These are phyloP conservation scores for Fraxinus albicans DNA, from an alignment of 305 asterid genomes.

Conservation along the genomic window DNA sequence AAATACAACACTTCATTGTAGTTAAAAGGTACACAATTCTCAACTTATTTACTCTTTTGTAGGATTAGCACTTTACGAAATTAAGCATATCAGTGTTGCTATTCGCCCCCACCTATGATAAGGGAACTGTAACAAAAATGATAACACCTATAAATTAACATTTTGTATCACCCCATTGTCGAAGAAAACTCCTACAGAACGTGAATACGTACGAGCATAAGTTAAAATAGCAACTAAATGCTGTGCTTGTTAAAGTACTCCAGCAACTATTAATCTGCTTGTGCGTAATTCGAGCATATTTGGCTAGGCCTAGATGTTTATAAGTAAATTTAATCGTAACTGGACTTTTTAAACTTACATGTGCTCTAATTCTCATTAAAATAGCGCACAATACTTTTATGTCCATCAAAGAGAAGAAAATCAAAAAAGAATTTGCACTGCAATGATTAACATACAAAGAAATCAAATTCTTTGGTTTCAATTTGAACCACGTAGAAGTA, in stretches of 20 bases:
- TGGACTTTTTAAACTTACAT: too few relatives aligned
- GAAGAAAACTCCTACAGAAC: neutral
- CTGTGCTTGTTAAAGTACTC: neutral
- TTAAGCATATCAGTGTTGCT: neutral
- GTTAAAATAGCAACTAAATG: neutral
- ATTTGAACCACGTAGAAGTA: too few relatives aligned
- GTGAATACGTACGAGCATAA: neutral
- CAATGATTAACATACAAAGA: too few relatives aligned
- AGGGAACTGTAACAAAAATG: neutral
- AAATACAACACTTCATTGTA: too few relatives aligned
- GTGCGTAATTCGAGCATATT: neutral
- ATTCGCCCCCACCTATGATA: neutral
- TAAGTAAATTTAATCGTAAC: too few relatives aligned
- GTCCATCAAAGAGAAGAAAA: too few relatives aligned
- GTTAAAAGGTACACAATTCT: neutral
- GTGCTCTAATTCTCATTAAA: too few relatives aligned
- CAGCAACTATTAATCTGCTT: neutral
- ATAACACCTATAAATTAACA: neutral
- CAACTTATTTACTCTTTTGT: neutral
- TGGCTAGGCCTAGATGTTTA: too few relatives aligned
- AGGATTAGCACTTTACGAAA: neutral
- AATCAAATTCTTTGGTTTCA: too few relatives aligned
- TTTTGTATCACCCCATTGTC: neutral
- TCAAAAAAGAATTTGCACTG: too few relatives aligned
- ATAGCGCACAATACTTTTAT: too few relatives aligned